These are phyloP conservation scores for Penicillium occitanis DNA, from an alignment of 2,329 filamentous ascomycete genomes.

Conservation along the genomic window DNA sequence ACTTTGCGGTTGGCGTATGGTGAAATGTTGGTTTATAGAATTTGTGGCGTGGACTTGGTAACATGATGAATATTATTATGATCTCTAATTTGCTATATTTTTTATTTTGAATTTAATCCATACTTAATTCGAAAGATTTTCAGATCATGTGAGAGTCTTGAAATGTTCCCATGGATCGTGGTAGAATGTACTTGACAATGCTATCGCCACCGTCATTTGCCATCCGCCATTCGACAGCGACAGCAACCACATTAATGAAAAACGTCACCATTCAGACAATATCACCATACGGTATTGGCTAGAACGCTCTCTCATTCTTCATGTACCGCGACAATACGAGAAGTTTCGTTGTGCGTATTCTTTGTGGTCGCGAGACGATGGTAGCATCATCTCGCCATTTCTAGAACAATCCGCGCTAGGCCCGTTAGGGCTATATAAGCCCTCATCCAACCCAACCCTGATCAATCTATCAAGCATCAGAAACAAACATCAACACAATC, in stretches of 20 bases:
- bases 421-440: constrained; percentile 9
- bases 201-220: neutral
- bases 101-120: neutral
- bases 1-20: constrained; percentile 29
- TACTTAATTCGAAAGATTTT: neutral
- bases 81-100: neutral
- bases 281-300: neutral
- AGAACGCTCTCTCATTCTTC: neutral
- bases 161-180: neutral
- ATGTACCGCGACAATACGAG: neutral
- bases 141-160: neutral
- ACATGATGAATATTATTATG: neutral
- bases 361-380: neutral
- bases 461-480: neutral
- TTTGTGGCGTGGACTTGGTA: neutral
- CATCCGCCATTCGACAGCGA: neutral
- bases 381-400: neutral
- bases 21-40: neutral
- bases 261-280: neutral
- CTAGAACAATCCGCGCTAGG: constrained; percentile 7
- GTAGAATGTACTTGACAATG: neutral
- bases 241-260: neutral
- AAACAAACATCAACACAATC: neutral
- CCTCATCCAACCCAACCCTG: neutral
- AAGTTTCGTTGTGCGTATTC: neutral